Conservation (phyloP, 768 basidiomycete species). For the Kwoniella dejecticola region DNA sequence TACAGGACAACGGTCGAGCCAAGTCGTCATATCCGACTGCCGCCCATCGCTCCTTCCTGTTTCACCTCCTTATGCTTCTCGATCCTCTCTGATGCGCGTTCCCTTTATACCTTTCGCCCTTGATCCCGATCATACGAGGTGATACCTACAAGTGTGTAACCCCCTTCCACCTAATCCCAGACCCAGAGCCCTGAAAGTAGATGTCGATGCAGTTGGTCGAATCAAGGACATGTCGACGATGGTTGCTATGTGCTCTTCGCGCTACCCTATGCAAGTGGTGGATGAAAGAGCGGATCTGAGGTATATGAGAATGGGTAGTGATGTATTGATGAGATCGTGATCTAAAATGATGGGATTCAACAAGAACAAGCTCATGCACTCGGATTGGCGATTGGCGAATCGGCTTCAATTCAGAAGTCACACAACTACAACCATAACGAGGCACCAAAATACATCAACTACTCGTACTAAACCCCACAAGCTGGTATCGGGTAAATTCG, state of each 20-base stretch:
- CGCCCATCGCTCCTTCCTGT: too few species aligned
- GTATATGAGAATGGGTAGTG: background rate
- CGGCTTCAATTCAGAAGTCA: background rate
- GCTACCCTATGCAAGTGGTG: background rate
- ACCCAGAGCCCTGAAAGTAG: conserved; percentile 21
- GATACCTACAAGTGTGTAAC: conserved; percentile 29
- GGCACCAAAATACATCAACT: background rate
- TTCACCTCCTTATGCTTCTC: background rate
- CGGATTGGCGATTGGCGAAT: background rate
- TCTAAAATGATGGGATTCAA: conserved; percentile 5
- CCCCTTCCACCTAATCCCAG: conserved; percentile 30
- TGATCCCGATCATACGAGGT: background rate
- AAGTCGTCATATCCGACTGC: too few species aligned
- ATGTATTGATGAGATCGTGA: background rate
- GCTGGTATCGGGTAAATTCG: too few species aligned
- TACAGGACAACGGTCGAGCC: too few species aligned
- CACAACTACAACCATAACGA: background rate
- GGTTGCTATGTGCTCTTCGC: background rate
- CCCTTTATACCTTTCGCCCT: background rate
- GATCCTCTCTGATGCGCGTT: background rate
- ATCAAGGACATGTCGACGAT: conserved; percentile 18
- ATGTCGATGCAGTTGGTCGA: conserved; percentile 19
- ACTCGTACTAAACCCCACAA: too few species aligned
- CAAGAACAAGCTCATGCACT: background rate
- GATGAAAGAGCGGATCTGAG: too few species aligned